Evolutionary conservation across 2,329 filamentous ascomycete genomes (phyloP), one percentile per base, ranked within the genome.

Genomic region (Ceratocystis cubensis): DNA sequence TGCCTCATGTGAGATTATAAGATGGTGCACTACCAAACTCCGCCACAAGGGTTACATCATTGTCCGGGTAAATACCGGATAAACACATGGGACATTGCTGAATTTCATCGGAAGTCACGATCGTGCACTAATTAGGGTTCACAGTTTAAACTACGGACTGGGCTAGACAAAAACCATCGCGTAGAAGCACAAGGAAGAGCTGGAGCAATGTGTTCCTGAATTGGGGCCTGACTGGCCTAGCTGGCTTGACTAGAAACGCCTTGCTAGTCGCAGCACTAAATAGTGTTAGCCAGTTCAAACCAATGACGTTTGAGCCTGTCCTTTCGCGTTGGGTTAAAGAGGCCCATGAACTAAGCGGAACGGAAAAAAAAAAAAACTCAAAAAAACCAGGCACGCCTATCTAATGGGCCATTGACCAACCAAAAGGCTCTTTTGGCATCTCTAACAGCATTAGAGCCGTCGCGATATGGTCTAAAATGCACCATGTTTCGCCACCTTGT

Each of bases 401-500:
- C 17, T 8, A 59, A 30, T 59, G 13, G 13, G 17, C 28, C 5
- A 30, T 17, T 17, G 28, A 17, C 53, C 28, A 59, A 17, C 25
- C 28, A 30, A 33, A 59, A 8, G 53, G 28, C 53, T 59, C 53
- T 59, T 59, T 59, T 59, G 53, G 53, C 13, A 59, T 17, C n/a
- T 59, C 28, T 37, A 59, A n/a, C 53, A 57, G 53, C 53, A 15
- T 33, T 59, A 59, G 53, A 30, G 10, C n/a, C 25, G 8, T 30
- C 6, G 25, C 37, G 28, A 59, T 33, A n/a, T 33, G 4, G 28
- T 59, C 53, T 33, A 30, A 20, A 33, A 25, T 20, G 1, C n/a
- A 33, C 15, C 28, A 33, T 30, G 28, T 59, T 59, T 59, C 13
- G 53, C 53, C 53, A 59, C 53, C 53, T 30, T 59, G 53, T 59